phyloP scores from a whole-genome alignment of 768 basidiomycete genomes.

The Cystobasidium ongulense region DNA sequence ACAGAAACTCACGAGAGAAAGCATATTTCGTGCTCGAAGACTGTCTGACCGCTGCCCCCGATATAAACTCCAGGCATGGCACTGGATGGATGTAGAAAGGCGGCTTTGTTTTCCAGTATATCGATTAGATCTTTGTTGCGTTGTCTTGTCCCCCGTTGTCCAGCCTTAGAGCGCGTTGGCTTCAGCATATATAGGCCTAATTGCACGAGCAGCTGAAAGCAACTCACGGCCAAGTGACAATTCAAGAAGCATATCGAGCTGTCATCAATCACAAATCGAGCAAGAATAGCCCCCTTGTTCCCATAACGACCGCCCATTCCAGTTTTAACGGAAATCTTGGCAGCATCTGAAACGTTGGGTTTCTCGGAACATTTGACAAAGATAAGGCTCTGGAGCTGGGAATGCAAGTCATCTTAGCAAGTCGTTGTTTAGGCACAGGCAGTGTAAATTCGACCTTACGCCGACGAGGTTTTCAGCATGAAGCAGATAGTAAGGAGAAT shows the following conservation, averaged over 20 bases:
- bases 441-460: background rate
- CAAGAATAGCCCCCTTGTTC: slow-evolving; percentile 60
- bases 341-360: slow-evolving; percentile 56
- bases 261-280: slow-evolving; percentile 69
- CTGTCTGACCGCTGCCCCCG: slow-evolving; percentile 86
- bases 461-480: slow-evolving; percentile 87
- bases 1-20: slow-evolving; percentile 51
- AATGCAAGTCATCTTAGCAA: too few relatives aligned
- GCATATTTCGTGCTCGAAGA: slow-evolving; percentile 89
- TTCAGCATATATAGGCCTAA: background rate
- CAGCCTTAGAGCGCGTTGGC: slow-evolving; percentile 50
- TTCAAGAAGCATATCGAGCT: slow-evolving; percentile 92
- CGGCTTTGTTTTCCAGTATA: slow-evolving; percentile 70
- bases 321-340: slow-evolving; percentile 76
- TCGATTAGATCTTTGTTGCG: slow-evolving; percentile 80
- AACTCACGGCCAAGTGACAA: slow-evolving; percentile 69
- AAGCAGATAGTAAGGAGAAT: slow-evolving; percentile 66
- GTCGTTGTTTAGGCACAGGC: too few relatives aligned
- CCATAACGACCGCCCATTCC: slow-evolving; percentile 90
- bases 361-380: slow-evolving; percentile 60
- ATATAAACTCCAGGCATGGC: slow-evolving; percentile 52
- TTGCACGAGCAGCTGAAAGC: background rate
- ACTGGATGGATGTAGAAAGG: slow-evolving; percentile 54
- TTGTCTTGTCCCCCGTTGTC: slow-evolving; percentile 69
- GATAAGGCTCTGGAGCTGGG: slow-evolving; percentile 58